Conservation (phyloP, 208 protist genomes). For the Leishmania guyanensis region DNA sequence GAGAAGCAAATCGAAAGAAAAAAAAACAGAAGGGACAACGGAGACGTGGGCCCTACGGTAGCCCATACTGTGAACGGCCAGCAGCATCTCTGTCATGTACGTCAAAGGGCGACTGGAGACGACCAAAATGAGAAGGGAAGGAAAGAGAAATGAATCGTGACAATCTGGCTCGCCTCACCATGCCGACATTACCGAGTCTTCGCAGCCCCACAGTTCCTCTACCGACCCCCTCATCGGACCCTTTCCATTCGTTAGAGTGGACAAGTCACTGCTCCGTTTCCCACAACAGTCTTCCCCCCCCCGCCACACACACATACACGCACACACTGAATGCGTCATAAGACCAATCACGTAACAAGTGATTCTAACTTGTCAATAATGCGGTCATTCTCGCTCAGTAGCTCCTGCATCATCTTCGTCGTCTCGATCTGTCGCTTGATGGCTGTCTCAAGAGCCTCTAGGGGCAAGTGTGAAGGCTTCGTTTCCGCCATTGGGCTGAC, state of each 20-base stretch:
- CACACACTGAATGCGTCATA: neutral
- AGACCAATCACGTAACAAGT: slow-evolving; percentile 37
- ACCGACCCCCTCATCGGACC: too few species aligned
- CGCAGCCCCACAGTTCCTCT: neutral
- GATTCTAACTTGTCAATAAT: slow-evolving; percentile 63
- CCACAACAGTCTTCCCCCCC: neutral
- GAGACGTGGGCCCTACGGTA: neutral
- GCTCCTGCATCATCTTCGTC: slow-evolving; percentile 53
- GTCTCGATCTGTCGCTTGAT: slow-evolving; percentile 77
- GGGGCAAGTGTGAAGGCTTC: slow-evolving; percentile 53
- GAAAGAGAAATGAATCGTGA: neutral
- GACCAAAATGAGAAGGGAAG: neutral
- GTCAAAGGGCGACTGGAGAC: neutral
- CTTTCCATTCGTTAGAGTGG: neutral
- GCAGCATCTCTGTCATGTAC: neutral
- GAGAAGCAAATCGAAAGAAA: neutral
- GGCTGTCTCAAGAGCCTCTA: slow-evolving; percentile 75
- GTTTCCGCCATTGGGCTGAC: slow-evolving; percentile 42
- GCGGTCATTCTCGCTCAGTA: slow-evolving; percentile 67
- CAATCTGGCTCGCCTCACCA: neutral
- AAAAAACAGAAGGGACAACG: neutral
- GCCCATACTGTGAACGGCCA: neutral
- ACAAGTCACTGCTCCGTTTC: neutral
- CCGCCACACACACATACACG: neutral
- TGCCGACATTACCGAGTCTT: neutral